Base-by-base conservation (phyloP, 441 rosid species). In the Adansonia madagascariensis region DNA sequence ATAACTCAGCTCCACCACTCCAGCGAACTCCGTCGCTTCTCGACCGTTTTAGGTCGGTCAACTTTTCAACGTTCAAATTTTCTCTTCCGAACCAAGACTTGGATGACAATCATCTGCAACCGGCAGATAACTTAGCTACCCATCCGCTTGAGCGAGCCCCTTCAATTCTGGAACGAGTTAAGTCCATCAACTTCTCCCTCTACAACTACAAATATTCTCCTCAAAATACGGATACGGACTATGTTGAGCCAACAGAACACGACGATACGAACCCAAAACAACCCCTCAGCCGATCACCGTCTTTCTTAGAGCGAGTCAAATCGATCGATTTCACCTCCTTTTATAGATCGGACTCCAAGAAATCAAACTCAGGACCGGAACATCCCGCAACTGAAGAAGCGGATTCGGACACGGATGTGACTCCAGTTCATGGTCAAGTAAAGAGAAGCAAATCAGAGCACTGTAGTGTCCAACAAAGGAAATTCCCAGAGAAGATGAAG, bases 271-370 rank as follows among this genome's bases (percentile, higher is more conserved):
- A 44, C 64, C 63, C 76, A 6, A n/a, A 75, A 64, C 79, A 39
- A 50, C 79, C 73, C 64, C 76, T 79, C 53, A 75, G 73, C 35
- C 88, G 86, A 10, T 76, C 80, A 27, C 89, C 91, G 11, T 90
- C 92, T 27, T 80, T 91, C 35, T 69, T 91, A 43, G 84, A 83
- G 70, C 89, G 95, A 3, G 86, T 91, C 39, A 88, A 82, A 84
- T 89, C 94, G 73, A 71, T 89, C 12, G 85, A 84, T 70, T 79
- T 88, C 55, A 67, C 86, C 47, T 81, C 86, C 0, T 46, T 88
- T 10, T 81, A 81, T 80, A 81, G 86, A 83, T 84, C 91, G 71
- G 88, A 81, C 71, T 74, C 83, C 44, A 65, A 73, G 1, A 49
- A 62, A 17, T 44, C 64, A 18, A 63, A 77, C 65, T 52, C 74